Base-by-base conservation (phyloP, 1,139 yeast genomes). In the Sporopachydermia cereana region DNA sequence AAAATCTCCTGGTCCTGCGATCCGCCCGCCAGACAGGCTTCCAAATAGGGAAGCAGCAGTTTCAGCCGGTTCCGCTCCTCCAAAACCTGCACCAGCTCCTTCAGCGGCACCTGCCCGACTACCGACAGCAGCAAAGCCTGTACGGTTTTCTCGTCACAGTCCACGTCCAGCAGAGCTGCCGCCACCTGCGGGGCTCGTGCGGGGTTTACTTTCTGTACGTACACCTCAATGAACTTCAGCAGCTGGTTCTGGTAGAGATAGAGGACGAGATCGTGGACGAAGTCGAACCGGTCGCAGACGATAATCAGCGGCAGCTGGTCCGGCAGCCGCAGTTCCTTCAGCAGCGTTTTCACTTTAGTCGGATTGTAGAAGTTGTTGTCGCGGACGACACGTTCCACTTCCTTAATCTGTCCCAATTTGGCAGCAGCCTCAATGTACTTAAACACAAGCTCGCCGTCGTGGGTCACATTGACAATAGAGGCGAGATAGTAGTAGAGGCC, bases 141-240 rank as follows among this genome's bases (percentile, higher is more conserved):
- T 61, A 93, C 86, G 54, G 88, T 83, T 47, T 69, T 67, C 64
- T 93, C 98, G 54, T 91, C 98, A 67, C 97, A 88, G 64, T 91
- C 98, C 55, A 91, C 97, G 63, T 91, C 99, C 55, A 91, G 71
- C 59, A 91, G 74, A 42, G 95, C 98, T 50, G 96, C 98, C 60
- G 91, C 75, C 51, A 93, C 98, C 66, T 89, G 95, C 18, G 98
- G 95, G 24, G 98, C 86, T 61, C 85, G 84, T 3, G 91, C 71
- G 44, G 98, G 96, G 65, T 91, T 93, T 45, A 91, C 97, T 59
- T 88, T 93, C 69, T 91, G 97, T 47, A 93, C 98, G 58, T 91
- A 91, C 45, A 91, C 95, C 67, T 91, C 97, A 64, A 91, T 91
- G 56, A 89, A 91, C 65, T 91, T 86, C 77, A 88, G 84, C 67